These are phyloP conservation scores for Apophysomyces trapeziformis DNA, from an alignment of 371 early-diverging fungal species.

Conservation along the genomic window DNA sequence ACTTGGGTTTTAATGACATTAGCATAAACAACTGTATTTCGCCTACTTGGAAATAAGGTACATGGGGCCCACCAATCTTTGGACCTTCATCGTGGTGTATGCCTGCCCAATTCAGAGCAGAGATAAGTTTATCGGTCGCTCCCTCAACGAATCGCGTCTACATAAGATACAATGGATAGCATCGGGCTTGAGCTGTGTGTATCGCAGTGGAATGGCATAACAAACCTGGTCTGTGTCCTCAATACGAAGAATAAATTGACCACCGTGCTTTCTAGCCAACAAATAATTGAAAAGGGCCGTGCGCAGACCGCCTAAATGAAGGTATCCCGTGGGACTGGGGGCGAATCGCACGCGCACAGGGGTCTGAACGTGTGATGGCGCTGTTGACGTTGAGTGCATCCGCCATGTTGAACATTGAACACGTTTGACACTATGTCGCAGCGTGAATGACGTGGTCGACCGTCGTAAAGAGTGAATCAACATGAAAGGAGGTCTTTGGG, in stretches of 20 bases:
- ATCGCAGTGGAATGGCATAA: neutral
- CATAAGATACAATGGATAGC: neutral
- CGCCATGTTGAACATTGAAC: neutral
- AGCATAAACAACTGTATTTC: neutral
- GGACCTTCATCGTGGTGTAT: constrained; percentile 84
- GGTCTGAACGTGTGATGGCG: neutral
- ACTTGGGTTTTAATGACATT: neutral
- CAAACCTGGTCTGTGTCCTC: constrained; percentile 92
- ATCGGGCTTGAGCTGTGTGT: neutral
- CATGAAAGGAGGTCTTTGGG: neutral
- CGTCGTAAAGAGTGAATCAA: neutral
- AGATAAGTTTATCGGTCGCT: constrained; percentile 71
- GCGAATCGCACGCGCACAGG: constrained; percentile 89
- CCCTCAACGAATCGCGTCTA: constrained; percentile 81
- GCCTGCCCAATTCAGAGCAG: constrained; percentile 80
- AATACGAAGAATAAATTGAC: constrained; percentile 85
- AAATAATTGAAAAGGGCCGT: constrained; percentile 94
- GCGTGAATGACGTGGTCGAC: neutral
- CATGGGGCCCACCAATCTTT: constrained; percentile 59
- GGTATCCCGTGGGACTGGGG: constrained; percentile 92
- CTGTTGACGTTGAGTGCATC: neutral
- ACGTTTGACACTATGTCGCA: neutral
- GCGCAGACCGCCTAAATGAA: constrained; percentile 94
- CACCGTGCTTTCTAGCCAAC: constrained; percentile 75
- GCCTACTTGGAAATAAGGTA: constrained; percentile 74